Evolutionary conservation across 208 protist genomes (phyloP), one percentile per base, ranked within the genome.

Genomic region (Crithidia expoeki): DNA sequence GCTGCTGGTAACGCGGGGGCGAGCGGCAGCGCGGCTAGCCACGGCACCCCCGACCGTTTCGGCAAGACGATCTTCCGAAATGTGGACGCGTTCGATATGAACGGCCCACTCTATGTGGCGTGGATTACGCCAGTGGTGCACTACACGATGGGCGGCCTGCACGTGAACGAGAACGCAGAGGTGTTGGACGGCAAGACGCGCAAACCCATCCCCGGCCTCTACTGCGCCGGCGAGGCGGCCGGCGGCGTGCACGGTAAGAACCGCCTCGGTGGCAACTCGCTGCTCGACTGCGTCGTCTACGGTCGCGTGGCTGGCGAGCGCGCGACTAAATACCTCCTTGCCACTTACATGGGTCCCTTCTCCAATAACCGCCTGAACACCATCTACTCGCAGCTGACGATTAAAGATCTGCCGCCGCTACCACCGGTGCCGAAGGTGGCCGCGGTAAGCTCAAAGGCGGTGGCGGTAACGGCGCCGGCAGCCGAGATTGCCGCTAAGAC

Each of bases 271-370:
- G 97, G 98, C 34, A 98, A 98, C 81, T 97, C 94, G 32, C 86
- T 99, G 51, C 72, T 98, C n/a, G 96, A 98, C 65, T 98, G 96
- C 69, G 94, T 98, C 23, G 97, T 99, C 30, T 98, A 96, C 81
- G 97, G 95, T 5, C 77, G 93, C 23, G 79, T 89, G 19, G 77
- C 93, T 10, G 96, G 96, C 14, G 65, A 50, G 53, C 64, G 66
- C 36, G 84, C 85, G 30, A 65, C 84, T 36, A 62, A 56, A 27
- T 94, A 90, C 70, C 68, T 90, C 30, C 80, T 90, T 42, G 71
- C 78, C 46, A 69, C 79, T 4, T 72, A 80, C 72, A 61, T 88
- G 42, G 77, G 81, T 2, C 85, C 79, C 44, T 76, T 79, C 64
- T 85, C 81, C 2, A 91, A 83, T 67, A 69, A 79, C 59, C 80